Conservation (phyloP, 169 alveolate genomes). For the Plasmodium vivax region DNA sequence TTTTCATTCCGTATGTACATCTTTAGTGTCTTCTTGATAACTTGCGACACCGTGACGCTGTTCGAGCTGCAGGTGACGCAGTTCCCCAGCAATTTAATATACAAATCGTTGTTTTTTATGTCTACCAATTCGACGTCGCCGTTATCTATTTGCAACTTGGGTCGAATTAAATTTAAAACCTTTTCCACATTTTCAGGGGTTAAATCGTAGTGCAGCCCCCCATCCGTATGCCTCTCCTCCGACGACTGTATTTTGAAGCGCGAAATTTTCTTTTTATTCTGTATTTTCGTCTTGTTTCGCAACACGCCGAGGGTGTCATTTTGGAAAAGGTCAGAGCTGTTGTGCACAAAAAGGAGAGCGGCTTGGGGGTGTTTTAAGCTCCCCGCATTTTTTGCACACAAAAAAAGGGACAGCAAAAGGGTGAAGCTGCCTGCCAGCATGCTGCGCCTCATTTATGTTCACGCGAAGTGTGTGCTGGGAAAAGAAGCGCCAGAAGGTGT, state of each 20-base stretch:
- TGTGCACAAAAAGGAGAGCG: slow-evolving; percentile 19
- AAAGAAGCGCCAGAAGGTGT: not conserved
- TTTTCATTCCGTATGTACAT: slow-evolving; percentile 75
- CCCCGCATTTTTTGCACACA: slow-evolving; percentile 21
- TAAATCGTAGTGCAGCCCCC: slow-evolving; percentile 63
- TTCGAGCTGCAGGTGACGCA: slow-evolving; percentile 83
- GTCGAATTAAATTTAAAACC: slow-evolving; percentile 83
- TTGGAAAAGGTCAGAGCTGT: not conserved
- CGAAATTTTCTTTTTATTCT: slow-evolving; percentile 20
- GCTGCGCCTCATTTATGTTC: not conserved
- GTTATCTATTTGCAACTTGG: slow-evolving; percentile 82
- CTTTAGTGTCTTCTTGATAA: slow-evolving; percentile 80
- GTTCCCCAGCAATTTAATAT: slow-evolving; percentile 78
- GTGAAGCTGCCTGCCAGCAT: not conserved
- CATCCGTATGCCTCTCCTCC: slow-evolving; percentile 31
- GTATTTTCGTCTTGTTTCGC: slow-evolving; percentile 26
- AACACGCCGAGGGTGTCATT: not conserved
- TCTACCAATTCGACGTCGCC: slow-evolving; percentile 81
- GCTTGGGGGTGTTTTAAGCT: slow-evolving; percentile 25
- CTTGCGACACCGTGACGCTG: slow-evolving; percentile 80
- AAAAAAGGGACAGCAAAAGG: not conserved
- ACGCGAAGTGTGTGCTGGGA: not conserved
- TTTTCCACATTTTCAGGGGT: slow-evolving; percentile 80
- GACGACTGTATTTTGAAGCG: slow-evolving; percentile 2
- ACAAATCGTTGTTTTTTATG: slow-evolving; percentile 76